These are phyloP conservation scores for Cordyceps cateniannulata DNA, from an alignment of 2,329 filamentous ascomycete species.

Conservation along the genomic window DNA sequence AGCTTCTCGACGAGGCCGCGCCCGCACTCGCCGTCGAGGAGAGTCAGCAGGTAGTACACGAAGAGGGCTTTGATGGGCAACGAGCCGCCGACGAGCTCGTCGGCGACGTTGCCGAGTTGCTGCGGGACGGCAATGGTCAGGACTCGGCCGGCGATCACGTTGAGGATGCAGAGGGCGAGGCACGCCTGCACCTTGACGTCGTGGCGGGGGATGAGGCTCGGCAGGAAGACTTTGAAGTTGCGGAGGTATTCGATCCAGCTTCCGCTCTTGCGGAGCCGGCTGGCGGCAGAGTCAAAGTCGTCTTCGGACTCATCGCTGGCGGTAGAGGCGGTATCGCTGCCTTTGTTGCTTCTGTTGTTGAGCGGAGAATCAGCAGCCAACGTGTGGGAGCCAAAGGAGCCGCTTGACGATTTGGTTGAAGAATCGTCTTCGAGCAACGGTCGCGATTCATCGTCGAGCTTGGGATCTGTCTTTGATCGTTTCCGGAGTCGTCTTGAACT, in stretches of 20 bases:
- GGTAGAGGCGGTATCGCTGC: neutral
- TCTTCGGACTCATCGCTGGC: slow-evolving; percentile 1
- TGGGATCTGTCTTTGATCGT: neutral
- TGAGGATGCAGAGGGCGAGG: neutral
- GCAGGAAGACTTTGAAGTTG: slow-evolving; percentile 2
- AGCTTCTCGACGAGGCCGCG: slow-evolving; percentile 17
- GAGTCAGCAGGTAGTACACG: neutral
- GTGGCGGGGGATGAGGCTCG: neutral
- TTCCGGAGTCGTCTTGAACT: neutral
- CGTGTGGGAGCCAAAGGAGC: neutral
- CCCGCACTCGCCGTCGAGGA: neutral
- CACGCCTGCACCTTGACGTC: slow-evolving; percentile 4
- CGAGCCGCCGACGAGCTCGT: neutral
- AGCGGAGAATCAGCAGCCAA: neutral
- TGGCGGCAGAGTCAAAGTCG: neutral
- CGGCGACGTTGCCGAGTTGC: neutral
- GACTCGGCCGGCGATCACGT: neutral
- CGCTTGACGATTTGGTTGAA: neutral
- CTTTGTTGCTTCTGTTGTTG: neutral
- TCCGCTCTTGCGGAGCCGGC: neutral
- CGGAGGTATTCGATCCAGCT: slow-evolving; percentile 1
- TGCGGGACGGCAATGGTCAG: neutral
- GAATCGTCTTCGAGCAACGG: neutral
- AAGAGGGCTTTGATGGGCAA: neutral
- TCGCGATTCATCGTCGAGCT: neutral